A percentile compares a stretch with the other conserved stretches of the same genome.
Evolutionary conservation across 169 alveolate species (phyloP).

Genomic region (Plasmodium malariae): DNA sequence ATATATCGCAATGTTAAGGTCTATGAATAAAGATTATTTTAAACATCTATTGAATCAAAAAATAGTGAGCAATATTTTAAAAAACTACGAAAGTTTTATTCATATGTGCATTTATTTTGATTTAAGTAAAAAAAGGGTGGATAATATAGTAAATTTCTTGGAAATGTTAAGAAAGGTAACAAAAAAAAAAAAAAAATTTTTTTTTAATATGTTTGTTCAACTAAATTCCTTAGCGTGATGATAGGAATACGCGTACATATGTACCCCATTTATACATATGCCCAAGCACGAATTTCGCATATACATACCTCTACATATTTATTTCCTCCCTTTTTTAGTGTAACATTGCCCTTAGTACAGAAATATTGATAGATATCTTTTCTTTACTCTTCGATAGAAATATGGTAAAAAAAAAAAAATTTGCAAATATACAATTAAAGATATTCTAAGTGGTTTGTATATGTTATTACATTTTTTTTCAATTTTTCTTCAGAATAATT

Average conservation of each 20-base stretch:
- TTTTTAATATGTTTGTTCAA: too few species aligned
- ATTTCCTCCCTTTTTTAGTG: constrained; percentile 17
- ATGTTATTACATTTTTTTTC: neutral
- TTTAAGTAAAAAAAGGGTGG: constrained; percentile 62
- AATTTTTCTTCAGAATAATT: constrained; percentile 46
- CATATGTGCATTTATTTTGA: constrained; percentile 73
- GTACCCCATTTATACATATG: too few species aligned
- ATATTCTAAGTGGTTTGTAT: neutral
- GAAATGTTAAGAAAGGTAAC: constrained; percentile 57
- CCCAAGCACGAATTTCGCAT: too few species aligned
- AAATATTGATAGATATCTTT: constrained; percentile 59
- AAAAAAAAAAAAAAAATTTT: constrained; percentile 8
- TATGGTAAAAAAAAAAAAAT: constrained; percentile 38
- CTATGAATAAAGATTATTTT: constrained; percentile 40
- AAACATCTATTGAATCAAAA: constrained; percentile 26
- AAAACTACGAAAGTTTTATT: constrained; percentile 58
- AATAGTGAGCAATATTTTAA: constrained; percentile 23
- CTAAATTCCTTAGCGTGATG: too few species aligned
- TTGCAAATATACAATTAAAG: neutral
- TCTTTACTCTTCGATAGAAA: constrained; percentile 37
- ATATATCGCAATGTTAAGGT: constrained; percentile 34
- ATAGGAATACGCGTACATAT: too few species aligned
- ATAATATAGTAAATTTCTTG: constrained; percentile 45
- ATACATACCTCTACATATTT: constrained; percentile 9
- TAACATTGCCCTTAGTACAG: constrained; percentile 31